phyloP scores from a whole-genome alignment of 2,329 filamentous ascomycete species.

The Fusarium sp. region DNA sequence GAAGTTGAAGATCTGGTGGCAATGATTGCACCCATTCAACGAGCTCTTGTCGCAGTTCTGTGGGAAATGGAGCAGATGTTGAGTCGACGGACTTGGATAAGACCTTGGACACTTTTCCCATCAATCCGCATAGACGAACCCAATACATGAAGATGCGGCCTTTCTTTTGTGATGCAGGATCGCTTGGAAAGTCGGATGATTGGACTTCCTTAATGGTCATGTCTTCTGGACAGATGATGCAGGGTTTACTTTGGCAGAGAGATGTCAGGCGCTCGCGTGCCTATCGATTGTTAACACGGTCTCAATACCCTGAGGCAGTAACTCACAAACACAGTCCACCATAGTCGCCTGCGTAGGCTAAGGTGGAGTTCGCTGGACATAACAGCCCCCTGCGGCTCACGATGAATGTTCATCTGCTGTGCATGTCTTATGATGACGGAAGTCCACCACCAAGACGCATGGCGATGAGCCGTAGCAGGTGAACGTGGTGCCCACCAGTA shows the following conservation, averaged over 20 bases:
- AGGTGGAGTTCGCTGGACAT: conserved; percentile 10
- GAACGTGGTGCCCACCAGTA: conserved; percentile 62
- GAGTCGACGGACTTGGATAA: conserved; percentile 45
- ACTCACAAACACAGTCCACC: conserved; percentile 45
- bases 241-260: conserved; percentile 61
- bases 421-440: conserved; percentile 60
- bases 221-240: conserved; percentile 60
- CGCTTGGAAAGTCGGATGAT: conserved; percentile 57
- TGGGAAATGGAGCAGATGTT: conserved; percentile 22
- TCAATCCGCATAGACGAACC: conserved; percentile 58
- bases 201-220: conserved; percentile 58
- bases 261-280: conserved; percentile 53
- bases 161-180: conserved; percentile 51
- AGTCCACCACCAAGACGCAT: conserved; percentile 64
- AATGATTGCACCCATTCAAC: conserved; percentile 36
- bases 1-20: conserved; percentile 37
- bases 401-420: conserved; percentile 62
- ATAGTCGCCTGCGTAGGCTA: conserved; percentile 33
- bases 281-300: background rate
- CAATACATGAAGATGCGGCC: conserved; percentile 60
- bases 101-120: conserved; percentile 58
- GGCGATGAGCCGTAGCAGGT: conserved; percentile 56
- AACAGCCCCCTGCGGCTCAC: conserved; percentile 51
- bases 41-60: conserved; percentile 35
- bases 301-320: accelerated